phyloP scores from a whole-genome alignment of 306 rosid genomes.

The Malus domestica region DNA sequence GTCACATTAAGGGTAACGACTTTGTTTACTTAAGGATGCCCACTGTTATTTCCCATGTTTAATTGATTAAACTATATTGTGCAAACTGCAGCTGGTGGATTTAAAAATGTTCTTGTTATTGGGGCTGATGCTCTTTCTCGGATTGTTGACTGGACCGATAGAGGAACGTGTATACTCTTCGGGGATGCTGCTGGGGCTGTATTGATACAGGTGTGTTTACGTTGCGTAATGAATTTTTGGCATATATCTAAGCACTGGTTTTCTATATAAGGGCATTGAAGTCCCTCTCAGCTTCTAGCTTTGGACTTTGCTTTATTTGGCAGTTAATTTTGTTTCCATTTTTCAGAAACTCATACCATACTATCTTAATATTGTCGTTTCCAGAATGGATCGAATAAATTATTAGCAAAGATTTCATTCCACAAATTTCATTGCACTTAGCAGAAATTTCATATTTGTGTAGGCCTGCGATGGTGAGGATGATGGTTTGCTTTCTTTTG shows the following conservation, averaged over 20 bases:
- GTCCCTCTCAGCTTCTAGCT: background rate
- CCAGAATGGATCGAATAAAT: background rate
- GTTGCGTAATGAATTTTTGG: background rate
- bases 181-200: constrained; percentile 99
- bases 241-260: background rate
- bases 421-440: background rate
- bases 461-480: constrained; percentile 81
- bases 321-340: background rate
- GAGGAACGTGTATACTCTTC: constrained; percentile 89
- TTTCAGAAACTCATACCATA: background rate
- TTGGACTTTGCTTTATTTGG: background rate
- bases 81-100: constrained; percentile 72
- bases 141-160: constrained; percentile 88
- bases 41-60: constrained; percentile 10
- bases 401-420: background rate
- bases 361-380: background rate
- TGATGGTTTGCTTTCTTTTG: constrained; percentile 82
- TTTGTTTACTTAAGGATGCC: constrained; percentile 5
- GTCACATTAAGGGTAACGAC: constrained; percentile 89
- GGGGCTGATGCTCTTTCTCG: constrained; percentile 98
- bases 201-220: constrained; percentile 55
- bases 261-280: background rate
- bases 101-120: constrained; percentile 73
- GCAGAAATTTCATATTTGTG: constrained; percentile 18
- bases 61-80: constrained; percentile 16